Base-by-base conservation (phyloP, 2,329 filamentous ascomycete species). In the Ambrosiella cleistominuta region DNA sequence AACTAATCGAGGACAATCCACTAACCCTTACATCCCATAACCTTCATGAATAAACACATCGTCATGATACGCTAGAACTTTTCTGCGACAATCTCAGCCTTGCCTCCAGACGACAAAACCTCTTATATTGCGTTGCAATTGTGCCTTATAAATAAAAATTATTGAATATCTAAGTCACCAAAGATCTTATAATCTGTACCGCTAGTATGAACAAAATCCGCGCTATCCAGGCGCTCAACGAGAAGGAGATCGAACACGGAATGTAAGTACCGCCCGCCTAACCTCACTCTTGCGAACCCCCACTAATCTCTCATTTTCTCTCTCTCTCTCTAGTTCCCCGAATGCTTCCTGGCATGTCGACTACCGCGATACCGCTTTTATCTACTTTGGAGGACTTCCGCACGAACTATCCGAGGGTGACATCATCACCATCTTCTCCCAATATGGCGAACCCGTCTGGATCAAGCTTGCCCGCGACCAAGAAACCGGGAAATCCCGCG, bases 311-410 rank as follows among this genome's bases (percentile, higher is more conserved):
- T 53, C 39, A 37, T n/a, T 44, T 54, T 27, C 49, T 39, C 5
- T 15, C 49, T 39, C 5, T 15, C 12, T 38, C 27, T 56, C 45
- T 65, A 90, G 88, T 64, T 78, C 84, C 1, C 84, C 90, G 47
- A 83, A 89, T 71, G 91, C 85, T 62, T 96, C 91, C 59, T 97
- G 91, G 91, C 91, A 97, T 69, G 84, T 85, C 69, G 94, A 98
- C 74, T 98, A 97, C 72, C 87, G 88, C 72, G 93, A 95, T 73
- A 97, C 93, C 1, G 94, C 93, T 61, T 98, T 91, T 70, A 75
- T 98, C 68, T 95, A 96, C 75, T 90, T 98, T 64, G 94, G 94
- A 66, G 91, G 91, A 36, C 78, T 98, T 11, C 88, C 90, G 2
- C 95, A 86, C 71, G 88, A 95, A 66, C 78, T 98, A 45, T 89